Evolutionary conservation across 305 asterid species (phyloP).

Genomic region (Fraxinus greggii): DNA sequence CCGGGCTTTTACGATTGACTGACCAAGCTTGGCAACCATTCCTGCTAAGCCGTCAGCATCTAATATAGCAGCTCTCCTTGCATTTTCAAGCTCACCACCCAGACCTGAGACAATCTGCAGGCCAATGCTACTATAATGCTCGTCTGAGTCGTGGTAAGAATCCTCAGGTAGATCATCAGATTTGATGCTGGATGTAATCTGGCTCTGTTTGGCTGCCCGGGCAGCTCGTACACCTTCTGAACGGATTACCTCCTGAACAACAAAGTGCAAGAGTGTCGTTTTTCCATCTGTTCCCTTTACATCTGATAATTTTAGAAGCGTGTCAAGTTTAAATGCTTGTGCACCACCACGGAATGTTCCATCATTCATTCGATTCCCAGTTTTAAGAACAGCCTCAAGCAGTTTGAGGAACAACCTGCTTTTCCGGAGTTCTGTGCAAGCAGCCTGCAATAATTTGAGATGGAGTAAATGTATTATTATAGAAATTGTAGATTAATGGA

Average conservation of each 20-base stretch:
- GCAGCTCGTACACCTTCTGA: constrained; percentile 88
- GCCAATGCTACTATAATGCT: constrained; percentile 59
- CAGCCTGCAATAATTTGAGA: constrained; percentile 57
- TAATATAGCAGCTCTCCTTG: constrained; percentile 63
- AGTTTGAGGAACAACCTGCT: constrained; percentile 86
- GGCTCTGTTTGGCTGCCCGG: constrained; percentile 46
- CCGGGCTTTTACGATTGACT: constrained; percentile 48
- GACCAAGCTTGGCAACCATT: constrained; percentile 54
- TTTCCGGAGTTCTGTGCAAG: constrained; percentile 71
- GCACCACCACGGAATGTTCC: constrained; percentile 98
- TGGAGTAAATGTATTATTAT: constrained; percentile 1
- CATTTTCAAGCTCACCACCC: constrained; percentile 66
- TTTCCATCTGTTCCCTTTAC: constrained; percentile 92
- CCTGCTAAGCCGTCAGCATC: constrained; percentile 66
- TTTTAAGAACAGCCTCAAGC: constrained; percentile 92
- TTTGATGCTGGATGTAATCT: constrained; percentile 42
- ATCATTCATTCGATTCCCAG: constrained; percentile 93
- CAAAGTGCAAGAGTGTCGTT: constrained; percentile 86
- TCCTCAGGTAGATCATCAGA: constrained; percentile 51
- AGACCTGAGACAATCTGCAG: constrained; percentile 66
- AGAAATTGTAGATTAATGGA: not conserved
- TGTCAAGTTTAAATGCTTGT: constrained; percentile 91
- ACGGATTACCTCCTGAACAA: constrained; percentile 84
- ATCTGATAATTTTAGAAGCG: constrained; percentile 78
- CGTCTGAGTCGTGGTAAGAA: constrained; percentile 47